A percentile compares a stretch with the other conserved stretches of the same genome.
These are phyloP conservation scores for Saturnispora silvae DNA, from an alignment of 805 yeast species.

Conservation along the genomic window DNA sequence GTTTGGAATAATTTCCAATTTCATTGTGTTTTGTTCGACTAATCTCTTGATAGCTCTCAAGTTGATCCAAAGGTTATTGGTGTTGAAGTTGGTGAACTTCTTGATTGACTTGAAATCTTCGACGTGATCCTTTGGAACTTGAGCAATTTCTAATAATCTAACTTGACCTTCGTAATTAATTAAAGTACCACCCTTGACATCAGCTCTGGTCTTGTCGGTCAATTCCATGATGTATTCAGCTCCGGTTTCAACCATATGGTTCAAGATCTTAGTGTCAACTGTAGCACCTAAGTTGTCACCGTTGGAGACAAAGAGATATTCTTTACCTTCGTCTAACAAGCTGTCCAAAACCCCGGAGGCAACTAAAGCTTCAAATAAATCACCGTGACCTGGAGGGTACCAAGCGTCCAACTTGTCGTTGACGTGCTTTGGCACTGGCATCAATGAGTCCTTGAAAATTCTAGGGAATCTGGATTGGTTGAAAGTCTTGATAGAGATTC, in stretches of 20 bases:
- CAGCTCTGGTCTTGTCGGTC: constrained; percentile 98
- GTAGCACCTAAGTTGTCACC: constrained; percentile 99
- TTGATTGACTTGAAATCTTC: constrained; percentile 97
- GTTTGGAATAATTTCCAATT: constrained; percentile 94
- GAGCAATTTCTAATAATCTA: constrained; percentile 91
- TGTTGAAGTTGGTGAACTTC: constrained; percentile 96
- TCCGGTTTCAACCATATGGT: constrained; percentile 85
- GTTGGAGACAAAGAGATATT: constrained; percentile 87
- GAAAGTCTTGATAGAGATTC: constrained; percentile 89
- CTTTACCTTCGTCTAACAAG: constrained; percentile 86
- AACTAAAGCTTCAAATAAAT: constrained; percentile 80
- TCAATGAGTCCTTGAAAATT: constrained; percentile 85
- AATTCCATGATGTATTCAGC: constrained; percentile 97
- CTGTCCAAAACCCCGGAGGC: constrained; percentile 88
- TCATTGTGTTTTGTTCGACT: constrained; percentile 70
- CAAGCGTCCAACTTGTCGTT: constrained; percentile 75
- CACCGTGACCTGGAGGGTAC: constrained; percentile 99
- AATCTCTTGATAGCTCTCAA: constrained; percentile 88
- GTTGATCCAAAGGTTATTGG: constrained; percentile 96
- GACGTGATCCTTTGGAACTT: constrained; percentile 96
- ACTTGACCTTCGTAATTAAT: constrained; percentile 93
- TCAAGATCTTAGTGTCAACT: constrained; percentile 80
- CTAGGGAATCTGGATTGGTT: constrained; percentile 98
- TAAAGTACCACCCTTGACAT: constrained; percentile 98
- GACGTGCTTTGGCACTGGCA: constrained; percentile 79